Evolutionary conservation across 2,329 filamentous ascomycete genomes (phyloP), one percentile per base, ranked within the genome.

Genomic region (Pseudovirgaria hyperparasitica): DNA sequence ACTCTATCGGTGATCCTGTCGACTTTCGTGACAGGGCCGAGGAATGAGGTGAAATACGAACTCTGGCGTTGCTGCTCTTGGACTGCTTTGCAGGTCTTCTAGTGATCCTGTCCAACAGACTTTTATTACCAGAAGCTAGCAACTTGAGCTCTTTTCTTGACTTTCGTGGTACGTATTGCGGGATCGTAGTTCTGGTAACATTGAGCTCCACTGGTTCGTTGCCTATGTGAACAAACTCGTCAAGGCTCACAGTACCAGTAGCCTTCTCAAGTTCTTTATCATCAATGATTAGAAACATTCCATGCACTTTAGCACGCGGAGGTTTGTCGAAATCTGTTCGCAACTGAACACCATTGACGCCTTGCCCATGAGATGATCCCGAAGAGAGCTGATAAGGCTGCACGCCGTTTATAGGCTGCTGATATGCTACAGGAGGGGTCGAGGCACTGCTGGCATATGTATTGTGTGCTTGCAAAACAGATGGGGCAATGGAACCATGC

Each of bases 91-190:
- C 41, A 39, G 5, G 39, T 29, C 18, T 9, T 21, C 43, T 52
- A 12, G 45, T 41, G 16, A 46, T 16, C 28, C 19, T 42, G 36
- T 39, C 40, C 20, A 54, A 41, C 10, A 63, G 40, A 25, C 49
- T 53, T 16, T 52, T 50, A 32, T 62, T 58, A 23, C 53, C 53
- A 4, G 48, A 52, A 15, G 55, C 59, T 9, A 55, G 42, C 28
- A 46, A 53, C 30, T 56, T 56, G 23, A 64, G 37, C 20, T 64
- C 60, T 25, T 58, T 62, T 23, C 57, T 46, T 10, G 62, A 65
- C 27, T 56, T 56, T 16, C 62, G 51, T 19, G 52, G 43, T 3
- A 46, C 45, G 30, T 61, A 62, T 10, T 48, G 32, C 1, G 61
- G 60, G 6, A 64, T 36, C 4, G 51, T 53, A 52, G 58, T 58